Evolutionary conservation across 2,329 filamentous ascomycete species (phyloP), one percentile per base, ranked within the genome.

Genomic region (Paracoccidioides brasiliensis): DNA sequence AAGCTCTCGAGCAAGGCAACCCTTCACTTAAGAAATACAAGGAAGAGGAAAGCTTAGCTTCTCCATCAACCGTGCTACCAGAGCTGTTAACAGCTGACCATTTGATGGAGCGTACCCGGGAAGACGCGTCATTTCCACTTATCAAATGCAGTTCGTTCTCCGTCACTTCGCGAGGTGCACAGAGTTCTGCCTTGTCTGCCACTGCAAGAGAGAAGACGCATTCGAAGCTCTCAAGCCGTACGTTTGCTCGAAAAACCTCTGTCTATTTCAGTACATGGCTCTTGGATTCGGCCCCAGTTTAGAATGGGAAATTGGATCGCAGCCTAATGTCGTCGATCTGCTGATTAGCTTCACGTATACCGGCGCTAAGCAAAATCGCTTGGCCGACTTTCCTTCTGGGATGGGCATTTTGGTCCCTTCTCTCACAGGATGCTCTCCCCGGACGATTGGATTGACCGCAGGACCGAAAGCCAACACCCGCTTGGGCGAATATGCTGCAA

Each of bases 181-280:
- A 0, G 83, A 93, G 54, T 95, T 91, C 68, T 96, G 90, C 68
- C 78, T 95, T 55, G 83, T 90, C 30, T 96, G 90, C 64, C 87
- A 94, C 68, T 79, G 80, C 61, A 84, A 78, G 61, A 78, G 88
- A 40, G 69, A 79, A 0, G 77, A 76, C 2, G 78, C 80, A 0
- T 83, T 91, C 41, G 73, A 76, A 59, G 71, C 74, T 0, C 55
- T 77, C 35, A 76, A 74, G 57, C 74, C 74, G 1, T 88, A 86
- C 58, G 88, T 95, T 46, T 96, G 90, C 70, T 80, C 80, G 28
- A 78, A 80, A 10, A 75, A 78, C 1, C 75, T 96, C 3, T 96
- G 90, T 64, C 74, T 95, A 3, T 95, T 87, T 64, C 90, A 96
- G 65, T 95, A 93, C 71, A 86, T 95, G 77, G 78, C 80, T 14